Evolutionary conservation across 1,139 yeast genomes (phyloP).

Genomic region (Yamadazyma jaroonii): DNA sequence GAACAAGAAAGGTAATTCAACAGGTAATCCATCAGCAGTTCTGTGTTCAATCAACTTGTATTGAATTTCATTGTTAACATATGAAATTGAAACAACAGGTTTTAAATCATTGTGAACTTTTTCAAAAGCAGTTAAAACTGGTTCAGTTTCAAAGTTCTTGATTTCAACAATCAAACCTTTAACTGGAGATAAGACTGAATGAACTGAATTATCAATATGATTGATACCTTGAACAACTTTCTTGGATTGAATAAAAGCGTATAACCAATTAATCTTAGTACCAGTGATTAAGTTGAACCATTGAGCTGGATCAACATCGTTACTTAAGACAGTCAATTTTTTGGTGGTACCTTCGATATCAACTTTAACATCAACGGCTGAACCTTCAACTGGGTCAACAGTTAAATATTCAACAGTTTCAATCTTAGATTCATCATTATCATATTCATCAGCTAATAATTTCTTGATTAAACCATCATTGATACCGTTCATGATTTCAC

Average conservation of each 20-base stretch:
- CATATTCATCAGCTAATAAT: constrained; percentile 67
- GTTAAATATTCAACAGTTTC: constrained; percentile 92
- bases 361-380: constrained; percentile 16
- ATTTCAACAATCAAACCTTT: constrained; percentile 65
- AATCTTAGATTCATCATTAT: constrained; percentile 63
- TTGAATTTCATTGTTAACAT: constrained; percentile 50
- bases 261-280: constrained; percentile 77
- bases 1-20: constrained; percentile 74
- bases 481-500: constrained; percentile 80
- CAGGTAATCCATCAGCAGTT: constrained; percentile 73
- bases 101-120: constrained; percentile 67
- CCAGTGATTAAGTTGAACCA: constrained; percentile 91
- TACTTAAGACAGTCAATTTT: constrained; percentile 41
- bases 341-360: constrained; percentile 33
- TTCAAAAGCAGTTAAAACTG: constrained; percentile 63
- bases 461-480: constrained; percentile 85
- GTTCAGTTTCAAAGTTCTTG: constrained; percentile 26
- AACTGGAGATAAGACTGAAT: constrained; percentile 76
- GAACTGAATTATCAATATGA: constrained; percentile 76
- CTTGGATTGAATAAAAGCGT: constrained; percentile 77
- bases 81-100: constrained; percentile 65
- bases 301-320: constrained; percentile 42
- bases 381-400: constrained; percentile 52
- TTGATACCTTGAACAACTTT: constrained; percentile 83
- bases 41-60: constrained; percentile 84